phyloP scores from a whole-genome alignment of 2,329 filamentous ascomycete genomes.

The Tolypocladium paradoxum region DNA sequence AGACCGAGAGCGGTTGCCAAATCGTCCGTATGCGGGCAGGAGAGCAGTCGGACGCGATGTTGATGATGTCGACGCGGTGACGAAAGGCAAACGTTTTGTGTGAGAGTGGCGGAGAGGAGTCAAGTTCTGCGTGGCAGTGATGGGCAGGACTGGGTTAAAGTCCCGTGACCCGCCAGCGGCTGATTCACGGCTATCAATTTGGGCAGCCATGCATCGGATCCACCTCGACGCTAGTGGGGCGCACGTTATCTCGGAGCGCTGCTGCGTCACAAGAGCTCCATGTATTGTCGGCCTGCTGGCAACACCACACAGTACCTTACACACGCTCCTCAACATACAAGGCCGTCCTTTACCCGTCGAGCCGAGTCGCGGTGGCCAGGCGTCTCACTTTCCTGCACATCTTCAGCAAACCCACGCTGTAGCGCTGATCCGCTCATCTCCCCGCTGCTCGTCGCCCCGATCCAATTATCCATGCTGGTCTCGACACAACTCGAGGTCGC shows the following conservation, averaged over 20 bases:
- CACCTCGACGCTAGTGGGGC: neutral
- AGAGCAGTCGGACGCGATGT: neutral
- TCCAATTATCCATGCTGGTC: constrained; percentile 1
- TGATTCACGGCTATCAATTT: neutral
- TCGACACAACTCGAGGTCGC: neutral
- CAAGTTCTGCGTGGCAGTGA: neutral
- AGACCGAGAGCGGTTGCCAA: neutral
- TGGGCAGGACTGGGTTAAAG: neutral
- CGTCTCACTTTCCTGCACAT: neutral
- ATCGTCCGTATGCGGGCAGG: neutral
- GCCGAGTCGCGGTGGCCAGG: neutral
- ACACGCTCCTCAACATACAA: neutral
- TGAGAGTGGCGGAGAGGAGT: neutral
- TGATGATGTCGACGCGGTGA: neutral
- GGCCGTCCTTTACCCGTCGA: neutral
- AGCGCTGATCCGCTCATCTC: neutral
- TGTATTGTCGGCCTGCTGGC: neutral
- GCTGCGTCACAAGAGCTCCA: neutral
- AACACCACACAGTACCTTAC: neutral
- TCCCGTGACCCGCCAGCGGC: neutral
- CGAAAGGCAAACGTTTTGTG: neutral
- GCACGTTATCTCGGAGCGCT: neutral
- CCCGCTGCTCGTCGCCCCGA: neutral
- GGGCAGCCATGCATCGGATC: neutral
- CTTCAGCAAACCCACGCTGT: neutral